Base-by-base conservation (phyloP, 179 eudicot species). In the Patellifolia procumbens region DNA sequence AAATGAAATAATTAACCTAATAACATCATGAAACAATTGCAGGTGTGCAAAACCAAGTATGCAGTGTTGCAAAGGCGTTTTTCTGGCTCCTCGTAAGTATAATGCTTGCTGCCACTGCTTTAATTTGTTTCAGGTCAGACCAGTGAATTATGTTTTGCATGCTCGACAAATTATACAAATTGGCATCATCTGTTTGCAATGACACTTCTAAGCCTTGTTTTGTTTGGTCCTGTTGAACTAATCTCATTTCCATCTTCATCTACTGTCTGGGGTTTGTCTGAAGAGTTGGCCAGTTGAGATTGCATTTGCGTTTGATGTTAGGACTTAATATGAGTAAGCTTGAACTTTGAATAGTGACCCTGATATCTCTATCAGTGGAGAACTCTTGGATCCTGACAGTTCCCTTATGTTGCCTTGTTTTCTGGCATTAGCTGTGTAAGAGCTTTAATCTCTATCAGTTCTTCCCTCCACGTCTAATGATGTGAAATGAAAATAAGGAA, bases 11-110 rank as follows among this genome's bases (percentile, higher is more conserved):
- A 28, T 12, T n/a, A 42, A 37, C 59, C 73, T 56, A 66, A 78
- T 58, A 43, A 35, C 45, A 20, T 75, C 58, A 58, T 74, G n/a
- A 73, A 79, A 48, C 6, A 53, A 42, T 46, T 86, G 84, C 97
- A 94, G 98, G 94, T 69, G 19, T 94, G 98, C 80, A 85, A 85
- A 87, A 88, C 86, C 74, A 92, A 85, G 85, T 91, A 87, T 73
- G 90, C 89, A 74, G 91, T 86, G 72, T 83, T 94, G 88, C 90
- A 78, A 81, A 86, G 81, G 74, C 85, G 87, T 39, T 91, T 89
- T 83, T 84, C 90, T 82, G 94, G 92, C 70, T 87, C 89, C 89
- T 86, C 78, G 97, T 94, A 83, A 88, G 97, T 86, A 70, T 60
- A 69, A 65, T 70, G 46, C 42, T 82, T 72, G 34, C 37, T 59